phyloP scores from a whole-genome alignment of 768 basidiomycete species.

The Boletus rubescentipes region DNA sequence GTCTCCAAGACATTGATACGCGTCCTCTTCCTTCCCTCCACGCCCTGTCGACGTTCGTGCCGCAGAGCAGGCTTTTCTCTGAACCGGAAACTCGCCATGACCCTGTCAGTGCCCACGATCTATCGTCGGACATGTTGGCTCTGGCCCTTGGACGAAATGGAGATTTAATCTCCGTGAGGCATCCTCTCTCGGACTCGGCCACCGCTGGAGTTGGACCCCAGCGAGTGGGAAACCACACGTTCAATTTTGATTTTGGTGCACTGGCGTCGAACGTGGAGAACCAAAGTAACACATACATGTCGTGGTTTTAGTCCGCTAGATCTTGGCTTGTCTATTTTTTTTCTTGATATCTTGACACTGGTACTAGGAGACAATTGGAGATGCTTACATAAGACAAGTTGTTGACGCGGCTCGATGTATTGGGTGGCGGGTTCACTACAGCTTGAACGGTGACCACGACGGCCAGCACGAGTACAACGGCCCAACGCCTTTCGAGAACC shows the following conservation, averaged over 20 bases:
- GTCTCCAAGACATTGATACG: slow-evolving; percentile 25
- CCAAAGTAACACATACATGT: slow-evolving; percentile 60
- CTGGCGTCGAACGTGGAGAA: slow-evolving; percentile 54
- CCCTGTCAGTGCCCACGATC: slow-evolving; percentile 21
- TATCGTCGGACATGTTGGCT: slow-evolving; percentile 35
- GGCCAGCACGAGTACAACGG: slow-evolving; percentile 6
- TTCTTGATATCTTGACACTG: slow-evolving; percentile 18
- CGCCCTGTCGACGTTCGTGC: slow-evolving; percentile 24
- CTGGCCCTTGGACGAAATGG: slow-evolving; percentile 31
- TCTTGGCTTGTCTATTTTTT: slow-evolving; percentile 13
- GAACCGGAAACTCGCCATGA: slow-evolving; percentile 25
- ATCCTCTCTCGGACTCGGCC: slow-evolving; percentile 17
- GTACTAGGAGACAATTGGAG: slow-evolving; percentile 2
- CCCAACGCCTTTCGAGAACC: slow-evolving; percentile 2
- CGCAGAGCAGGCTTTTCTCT: slow-evolving; percentile 8
- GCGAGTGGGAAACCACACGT: slow-evolving; percentile 52
- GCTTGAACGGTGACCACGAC: slow-evolving; percentile 22
- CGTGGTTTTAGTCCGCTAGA: slow-evolving; percentile 51
- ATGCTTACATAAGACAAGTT: slow-evolving; percentile 29
- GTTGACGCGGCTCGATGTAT: slow-evolving; percentile 18
- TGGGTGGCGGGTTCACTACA: slow-evolving; percentile 12
- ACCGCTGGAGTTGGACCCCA: slow-evolving; percentile 27
- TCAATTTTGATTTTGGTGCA: slow-evolving; percentile 64
- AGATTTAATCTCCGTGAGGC: slow-evolving; percentile 21
- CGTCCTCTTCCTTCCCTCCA: slow-evolving; percentile 20